phyloP scores from a whole-genome alignment of 192 early-diverging fungal species.

The Coemansia sp. region DNA sequence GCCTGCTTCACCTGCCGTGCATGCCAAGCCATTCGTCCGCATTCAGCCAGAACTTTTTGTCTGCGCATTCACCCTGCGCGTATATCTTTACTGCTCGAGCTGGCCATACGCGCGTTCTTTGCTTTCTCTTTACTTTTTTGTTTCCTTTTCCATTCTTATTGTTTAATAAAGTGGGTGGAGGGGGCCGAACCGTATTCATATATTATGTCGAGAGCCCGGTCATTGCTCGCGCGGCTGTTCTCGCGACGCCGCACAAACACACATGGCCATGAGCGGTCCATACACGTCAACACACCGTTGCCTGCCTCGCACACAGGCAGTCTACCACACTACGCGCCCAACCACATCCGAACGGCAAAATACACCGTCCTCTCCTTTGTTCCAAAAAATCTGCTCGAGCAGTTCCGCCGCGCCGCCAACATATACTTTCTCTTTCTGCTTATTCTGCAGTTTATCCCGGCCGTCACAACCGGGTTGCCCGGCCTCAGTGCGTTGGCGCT shows the following conservation, averaged over 20 bases:
- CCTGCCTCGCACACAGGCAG: slow-evolving; percentile 54
- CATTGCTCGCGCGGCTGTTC: slow-evolving; percentile 21
- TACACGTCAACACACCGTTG: slow-evolving; percentile 66
- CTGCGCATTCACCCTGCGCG: neutral
- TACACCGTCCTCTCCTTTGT: slow-evolving; percentile 89
- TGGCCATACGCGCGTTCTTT: neutral
- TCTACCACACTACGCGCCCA: slow-evolving; percentile 53
- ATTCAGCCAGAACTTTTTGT: neutral
- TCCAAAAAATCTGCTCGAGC: slow-evolving; percentile 95
- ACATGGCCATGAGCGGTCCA: slow-evolving; percentile 31
- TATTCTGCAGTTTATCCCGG: slow-evolving; percentile 76
- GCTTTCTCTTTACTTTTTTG: neutral
- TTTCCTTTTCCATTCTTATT: neutral
- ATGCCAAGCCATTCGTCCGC: neutral
- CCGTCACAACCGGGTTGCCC: slow-evolving; percentile 64
- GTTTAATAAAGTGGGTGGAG: neutral
- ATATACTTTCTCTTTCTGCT: slow-evolving; percentile 91
- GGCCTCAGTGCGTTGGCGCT: slow-evolving; percentile 79
- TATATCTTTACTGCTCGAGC: neutral
- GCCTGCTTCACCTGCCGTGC: neutral
- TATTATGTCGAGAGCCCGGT: neutral
- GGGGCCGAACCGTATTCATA: neutral
- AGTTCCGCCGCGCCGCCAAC: slow-evolving; percentile 94
- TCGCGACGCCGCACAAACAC: slow-evolving; percentile 13
- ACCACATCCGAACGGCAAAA: slow-evolving; percentile 85